Conservation (phyloP, 2,329 filamentous ascomycete species). For the Dactylellina sp. region DNA sequence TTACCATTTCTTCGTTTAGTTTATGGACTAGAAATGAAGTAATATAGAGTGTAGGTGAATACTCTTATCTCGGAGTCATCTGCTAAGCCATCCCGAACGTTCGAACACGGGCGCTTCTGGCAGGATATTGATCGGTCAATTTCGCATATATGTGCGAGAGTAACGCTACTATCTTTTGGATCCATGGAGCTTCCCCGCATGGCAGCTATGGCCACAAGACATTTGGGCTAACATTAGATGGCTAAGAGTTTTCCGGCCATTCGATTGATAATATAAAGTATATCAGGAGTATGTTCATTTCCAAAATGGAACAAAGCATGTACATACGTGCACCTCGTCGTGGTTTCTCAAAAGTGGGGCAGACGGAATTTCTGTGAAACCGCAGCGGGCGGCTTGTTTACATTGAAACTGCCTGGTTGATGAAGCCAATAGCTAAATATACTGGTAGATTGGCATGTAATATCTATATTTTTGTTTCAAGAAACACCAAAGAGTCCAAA, state of each 20-base stretch:
- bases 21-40: too few species aligned
- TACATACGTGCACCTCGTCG: neutral
- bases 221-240: neutral
- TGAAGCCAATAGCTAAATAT: neutral
- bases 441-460: constrained; percentile 5
- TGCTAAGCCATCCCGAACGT: too few species aligned
- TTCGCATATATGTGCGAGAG: constrained; percentile 18
- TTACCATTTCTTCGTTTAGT: too few species aligned
- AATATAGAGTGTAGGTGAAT: too few species aligned
- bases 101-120: too few species aligned
- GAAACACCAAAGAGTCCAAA: neutral
- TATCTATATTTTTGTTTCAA: constrained; percentile 4
- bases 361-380: constrained; percentile 6
- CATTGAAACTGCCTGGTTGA: neutral
- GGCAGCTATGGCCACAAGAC: constrained; percentile 34
- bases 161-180: constrained; percentile 7
- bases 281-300: constrained; percentile 7
- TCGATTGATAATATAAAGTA: constrained; percentile 23
- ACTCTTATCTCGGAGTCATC: too few species aligned
- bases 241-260: neutral
- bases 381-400: neutral
- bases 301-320: constrained; percentile 14
- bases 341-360: constrained; percentile 24
- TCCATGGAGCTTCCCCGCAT: constrained; percentile 29
- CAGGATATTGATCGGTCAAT: constrained; percentile 37